These are phyloP conservation scores for Murraya paniculata DNA, from an alignment of 345 rosid species.

Conservation along the genomic window DNA sequence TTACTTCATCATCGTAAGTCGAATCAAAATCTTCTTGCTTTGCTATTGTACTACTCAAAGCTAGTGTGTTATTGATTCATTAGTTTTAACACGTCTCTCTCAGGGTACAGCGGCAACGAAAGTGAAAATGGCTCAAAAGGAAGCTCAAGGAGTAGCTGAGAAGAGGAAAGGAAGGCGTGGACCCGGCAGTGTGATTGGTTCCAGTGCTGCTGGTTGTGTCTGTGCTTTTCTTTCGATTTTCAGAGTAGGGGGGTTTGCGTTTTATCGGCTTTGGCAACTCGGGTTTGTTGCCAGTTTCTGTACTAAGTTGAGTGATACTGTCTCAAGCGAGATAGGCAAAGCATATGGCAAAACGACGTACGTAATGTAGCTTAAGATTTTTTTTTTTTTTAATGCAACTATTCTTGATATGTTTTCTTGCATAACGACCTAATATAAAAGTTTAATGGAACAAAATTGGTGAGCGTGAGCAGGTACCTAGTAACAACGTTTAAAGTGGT, in stretches of 20 bases:
- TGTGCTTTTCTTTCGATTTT: conserved; percentile 74
- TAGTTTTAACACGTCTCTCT: conserved; percentile 16
- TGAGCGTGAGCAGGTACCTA: conserved; percentile 54
- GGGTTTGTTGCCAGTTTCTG: conserved; percentile 97
- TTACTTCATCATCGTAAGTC: conserved; percentile 62
- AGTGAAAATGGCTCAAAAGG: conserved; percentile 95
- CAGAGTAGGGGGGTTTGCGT: conserved; percentile 61
- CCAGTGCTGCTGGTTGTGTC: conserved; percentile 95
- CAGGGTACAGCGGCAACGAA: conserved; percentile 96
- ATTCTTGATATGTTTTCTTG: neutral
- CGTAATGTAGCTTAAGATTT: conserved; percentile 28
- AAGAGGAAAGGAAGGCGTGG: conserved; percentile 94
- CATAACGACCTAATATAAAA: neutral
- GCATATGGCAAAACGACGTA: conserved; percentile 96
- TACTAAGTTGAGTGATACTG: conserved; percentile 92
- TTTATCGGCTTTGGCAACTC: conserved; percentile 61
- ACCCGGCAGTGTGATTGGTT: conserved; percentile 95
- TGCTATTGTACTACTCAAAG: neutral
- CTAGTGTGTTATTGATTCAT: conserved; percentile 11
- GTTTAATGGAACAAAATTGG: neutral
- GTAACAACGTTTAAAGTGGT: conserved; percentile 83
- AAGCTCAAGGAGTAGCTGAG: conserved; percentile 94
- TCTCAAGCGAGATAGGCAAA: conserved; percentile 94
- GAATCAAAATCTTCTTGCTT: neutral
- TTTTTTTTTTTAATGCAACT: neutral